Base-by-base conservation (phyloP, 371 early-diverging fungal species). In the Apophysomyces ossiformis region DNA sequence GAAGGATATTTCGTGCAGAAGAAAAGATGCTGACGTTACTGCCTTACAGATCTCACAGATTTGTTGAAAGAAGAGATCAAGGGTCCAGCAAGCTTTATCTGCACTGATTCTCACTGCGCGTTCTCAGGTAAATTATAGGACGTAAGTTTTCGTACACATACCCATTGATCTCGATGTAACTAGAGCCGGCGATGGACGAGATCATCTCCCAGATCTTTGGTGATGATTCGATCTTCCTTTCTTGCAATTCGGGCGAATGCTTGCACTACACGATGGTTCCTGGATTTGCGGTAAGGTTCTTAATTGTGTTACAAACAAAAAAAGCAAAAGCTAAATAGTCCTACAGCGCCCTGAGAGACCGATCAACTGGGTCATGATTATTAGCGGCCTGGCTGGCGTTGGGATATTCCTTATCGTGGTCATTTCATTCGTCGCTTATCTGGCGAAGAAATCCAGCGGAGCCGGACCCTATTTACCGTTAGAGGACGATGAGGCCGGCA, bases 231-330 rank as follows among this genome's bases (percentile, higher is more conserved):
- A 93, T 94, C 65, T 87, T 85, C 32, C 74, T 94, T 62, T 64
- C 69, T n/a, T 94, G 94, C 69, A 71, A 73, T 18, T 86, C 87
- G 16, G 93, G 93, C 46, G 95, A 96, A 73, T 97, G 96, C 70
- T 64, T 95, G 38, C 95, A 95, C 74, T 92, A 92, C 65, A 89
- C 91, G 6, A 90, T 93, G 79, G 87, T 95, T 0, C 97, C 97
- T 7, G 94, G 92, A 13, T 93, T 88, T 67, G 75, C 72, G 38
- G 74, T 77, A 63, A 60, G 56, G 15, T 15, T 32, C 57, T 36
- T 8, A 0, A 5, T 13, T 58, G 41, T 39, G 15, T 9, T 21
- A 47, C 50, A 50, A 46, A 36, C 7, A 21, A 59, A 41, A 11
- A 32, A 38, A 21, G 2, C 11, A 59, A 38, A 43, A 16, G 37